These are phyloP conservation scores for Debaryomyces castellii DNA, from an alignment of 805 yeast genomes.

Conservation along the genomic window DNA sequence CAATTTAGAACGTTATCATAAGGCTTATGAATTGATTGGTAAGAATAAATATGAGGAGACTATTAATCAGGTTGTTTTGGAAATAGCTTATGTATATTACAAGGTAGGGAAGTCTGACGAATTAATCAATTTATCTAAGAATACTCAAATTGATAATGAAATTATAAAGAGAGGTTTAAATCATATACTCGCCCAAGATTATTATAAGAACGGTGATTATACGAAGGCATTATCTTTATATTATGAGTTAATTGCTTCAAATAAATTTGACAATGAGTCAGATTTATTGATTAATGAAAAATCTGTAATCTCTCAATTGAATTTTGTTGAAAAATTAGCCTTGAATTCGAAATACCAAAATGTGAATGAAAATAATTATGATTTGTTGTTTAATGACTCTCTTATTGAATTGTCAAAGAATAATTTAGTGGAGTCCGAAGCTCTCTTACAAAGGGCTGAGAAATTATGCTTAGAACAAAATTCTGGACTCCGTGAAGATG, in stretches of 20 bases:
- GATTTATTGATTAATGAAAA: slow-evolving; percentile 66
- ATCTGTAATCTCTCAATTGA: slow-evolving; percentile 59
- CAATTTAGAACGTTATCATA: slow-evolving; percentile 54
- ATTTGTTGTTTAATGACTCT: slow-evolving; percentile 60
- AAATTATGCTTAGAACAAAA: slow-evolving; percentile 36
- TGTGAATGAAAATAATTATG: slow-evolving; percentile 38
- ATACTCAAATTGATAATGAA: slow-evolving; percentile 5
- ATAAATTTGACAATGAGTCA: slow-evolving; percentile 41
- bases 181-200: slow-evolving; percentile 55
- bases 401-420: slow-evolving; percentile 46
- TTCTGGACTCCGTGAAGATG: slow-evolving; percentile 44
- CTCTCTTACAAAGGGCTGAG: slow-evolving; percentile 46
- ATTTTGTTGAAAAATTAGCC: slow-evolving; percentile 12
- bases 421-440: slow-evolving; percentile 39
- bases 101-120: slow-evolving; percentile 46
- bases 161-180: slow-evolving; percentile 33
- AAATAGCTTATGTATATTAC: slow-evolving; percentile 60
- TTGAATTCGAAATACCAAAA: background rate
- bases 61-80: slow-evolving; percentile 41
- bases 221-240: slow-evolving; percentile 48
- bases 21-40: slow-evolving; percentile 46
- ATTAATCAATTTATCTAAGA: slow-evolving; percentile 18
- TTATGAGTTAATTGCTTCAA: slow-evolving; percentile 31
- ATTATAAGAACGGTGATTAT: slow-evolving; percentile 47
- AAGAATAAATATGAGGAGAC: slow-evolving; percentile 36